Evolutionary conservation across 225 moss, liverwort and hornwort genomes (phyloP).

Genomic region (Bryum argenteum): DNA sequence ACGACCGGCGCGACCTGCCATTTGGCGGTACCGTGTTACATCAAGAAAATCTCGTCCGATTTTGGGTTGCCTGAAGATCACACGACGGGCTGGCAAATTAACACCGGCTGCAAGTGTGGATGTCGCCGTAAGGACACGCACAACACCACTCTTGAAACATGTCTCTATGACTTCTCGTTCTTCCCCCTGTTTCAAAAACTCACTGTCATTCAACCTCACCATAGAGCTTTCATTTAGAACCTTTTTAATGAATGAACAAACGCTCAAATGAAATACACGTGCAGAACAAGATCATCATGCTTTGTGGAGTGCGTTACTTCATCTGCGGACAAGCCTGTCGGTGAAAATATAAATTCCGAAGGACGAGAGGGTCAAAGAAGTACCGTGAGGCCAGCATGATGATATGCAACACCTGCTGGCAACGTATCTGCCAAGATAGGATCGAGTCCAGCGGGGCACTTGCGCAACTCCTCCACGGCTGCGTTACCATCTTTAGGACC

Average conservation of each 20-base stretch:
- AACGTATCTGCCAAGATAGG: constrained; percentile 75
- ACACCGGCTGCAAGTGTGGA: constrained; percentile 98
- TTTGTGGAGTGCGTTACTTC: not conserved
- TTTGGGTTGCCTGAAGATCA: constrained; percentile 93
- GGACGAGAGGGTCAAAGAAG: not conserved
- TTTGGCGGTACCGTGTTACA: constrained; percentile 91
- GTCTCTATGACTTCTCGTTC: constrained; percentile 90
- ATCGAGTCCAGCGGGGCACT: constrained; percentile 86
- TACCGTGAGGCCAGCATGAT: constrained; percentile 99
- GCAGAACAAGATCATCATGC: not conserved
- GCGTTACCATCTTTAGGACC: constrained; percentile 58
- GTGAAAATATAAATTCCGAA: not conserved
- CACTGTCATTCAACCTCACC: constrained; percentile 16
- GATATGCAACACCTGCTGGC: constrained; percentile 90
- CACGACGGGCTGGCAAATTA: constrained; percentile 92
- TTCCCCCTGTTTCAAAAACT: constrained; percentile 55
- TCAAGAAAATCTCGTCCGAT: constrained; percentile 93
- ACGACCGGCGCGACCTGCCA: constrained; percentile 97
- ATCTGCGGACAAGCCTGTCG: constrained; percentile 14
- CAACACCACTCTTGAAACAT: constrained; percentile 88
- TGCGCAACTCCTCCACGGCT: constrained; percentile 77
- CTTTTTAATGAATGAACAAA: not conserved
- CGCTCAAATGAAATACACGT: not conserved
- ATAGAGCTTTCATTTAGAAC: not conserved
- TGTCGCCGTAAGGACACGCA: constrained; percentile 89